Base-by-base conservation (phyloP, 495 filamentous ascomycete species). In the Margaritispora aquatica region DNA sequence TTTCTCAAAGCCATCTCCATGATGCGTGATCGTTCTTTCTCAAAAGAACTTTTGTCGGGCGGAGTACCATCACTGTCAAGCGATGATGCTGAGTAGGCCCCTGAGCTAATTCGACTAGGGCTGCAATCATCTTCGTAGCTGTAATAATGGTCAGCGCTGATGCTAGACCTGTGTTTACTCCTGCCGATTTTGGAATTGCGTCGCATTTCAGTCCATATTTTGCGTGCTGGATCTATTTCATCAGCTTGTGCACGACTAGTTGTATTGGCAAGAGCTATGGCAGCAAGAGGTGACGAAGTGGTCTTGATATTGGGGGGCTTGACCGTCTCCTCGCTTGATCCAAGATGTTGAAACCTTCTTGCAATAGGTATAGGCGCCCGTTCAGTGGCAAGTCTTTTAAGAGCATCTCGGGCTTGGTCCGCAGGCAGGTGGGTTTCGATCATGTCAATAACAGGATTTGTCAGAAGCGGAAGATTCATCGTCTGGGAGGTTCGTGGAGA, bases 141-240 rank as follows among this genome's bases (percentile, higher is more conserved):
- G 65, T 62, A 55, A 21, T 51, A 68, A 46, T 65, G 62, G 53
- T 38, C 63, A 44, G 13, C 65, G 67, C 46, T 70, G 66, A 21
- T 66, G 62, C 34, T 67, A 58, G 19, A 69, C 23, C 57, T 51
- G 9, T 1, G 15, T 20, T 64, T 44, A 46, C 24, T 29, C 20
- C 54, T 36, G 26, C 38, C 13, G 26, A 62, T 57, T 20, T 65
- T 54, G 2, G 60, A 66, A 26, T 22, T 58, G 3, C 54, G 53
- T 10, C 67, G 73, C 66, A 79, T 73, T 47, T 74, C 68, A n/a
- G 67, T 71, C 76, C 76, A 77, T 26, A 79, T 77, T 55, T 70
- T 74, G 34, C 73, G 61, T 22, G 76, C 76, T 29, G 74, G 75
- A 56, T 77, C 76, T 0, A 62, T 58, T 23, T 66, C 67, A 27